Evolutionary conservation across 2,329 filamentous ascomycete species (phyloP).

Genomic region (Tricladium varicosporioides): DNA sequence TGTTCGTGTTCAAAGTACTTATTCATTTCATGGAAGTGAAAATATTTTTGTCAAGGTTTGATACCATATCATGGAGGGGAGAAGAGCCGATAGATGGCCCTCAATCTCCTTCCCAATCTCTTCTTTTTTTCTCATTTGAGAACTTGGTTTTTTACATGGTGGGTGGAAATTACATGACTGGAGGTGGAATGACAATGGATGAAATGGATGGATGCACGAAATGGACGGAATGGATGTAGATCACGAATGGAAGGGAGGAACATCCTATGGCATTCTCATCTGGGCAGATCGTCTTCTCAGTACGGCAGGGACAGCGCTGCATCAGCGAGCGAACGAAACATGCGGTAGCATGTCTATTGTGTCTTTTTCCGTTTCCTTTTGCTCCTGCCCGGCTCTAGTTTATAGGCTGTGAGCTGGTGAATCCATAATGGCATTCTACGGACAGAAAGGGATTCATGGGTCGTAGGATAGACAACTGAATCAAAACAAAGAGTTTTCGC

Average conservation of each 20-base stretch:
- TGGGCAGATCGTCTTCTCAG: not conserved
- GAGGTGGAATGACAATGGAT: not conserved
- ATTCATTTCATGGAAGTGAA: not conserved
- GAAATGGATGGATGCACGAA: slow-evolving; percentile 3
- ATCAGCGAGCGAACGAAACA: not conserved
- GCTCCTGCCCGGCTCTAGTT: not conserved
- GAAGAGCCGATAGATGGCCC: not conserved
- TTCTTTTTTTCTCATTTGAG: not conserved
- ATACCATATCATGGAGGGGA: not conserved
- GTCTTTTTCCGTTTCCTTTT: not conserved
- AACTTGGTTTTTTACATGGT: not conserved
- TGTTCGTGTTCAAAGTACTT: slow-evolving; percentile 6
- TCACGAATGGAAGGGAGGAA: not conserved
- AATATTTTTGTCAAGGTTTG: not conserved
- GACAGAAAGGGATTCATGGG: not conserved
- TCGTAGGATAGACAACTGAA: not conserved
- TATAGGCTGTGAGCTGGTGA: too few relatives aligned
- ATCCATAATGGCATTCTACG: not conserved
- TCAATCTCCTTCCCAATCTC: not conserved
- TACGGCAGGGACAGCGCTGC: not conserved
- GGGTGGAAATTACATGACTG: not conserved
- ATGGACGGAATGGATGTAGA: not conserved
- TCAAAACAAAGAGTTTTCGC: not conserved
- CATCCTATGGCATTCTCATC: not conserved
- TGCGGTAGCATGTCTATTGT: not conserved